phyloP scores from a whole-genome alignment of 1,284 basidiomycete genomes.

The Schizophyllum commune region DNA sequence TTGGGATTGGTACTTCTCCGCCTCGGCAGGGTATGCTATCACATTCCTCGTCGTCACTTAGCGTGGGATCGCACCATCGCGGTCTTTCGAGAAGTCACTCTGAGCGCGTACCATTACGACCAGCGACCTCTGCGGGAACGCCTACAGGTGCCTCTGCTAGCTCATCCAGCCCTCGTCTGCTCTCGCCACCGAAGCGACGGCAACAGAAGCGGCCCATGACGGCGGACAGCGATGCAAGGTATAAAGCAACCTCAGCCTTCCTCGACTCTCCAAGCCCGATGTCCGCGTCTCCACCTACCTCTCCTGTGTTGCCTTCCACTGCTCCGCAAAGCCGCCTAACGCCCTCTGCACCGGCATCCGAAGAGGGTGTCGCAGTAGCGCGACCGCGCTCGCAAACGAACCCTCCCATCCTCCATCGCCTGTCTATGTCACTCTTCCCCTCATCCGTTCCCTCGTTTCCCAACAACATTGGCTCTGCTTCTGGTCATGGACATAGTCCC shows the following conservation, averaged over 20 bases:
- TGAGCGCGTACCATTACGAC: conserved; percentile 25
- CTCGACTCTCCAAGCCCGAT: conserved; percentile 12
- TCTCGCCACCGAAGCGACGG: background rate
- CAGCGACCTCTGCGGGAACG: background rate
- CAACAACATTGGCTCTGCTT: conserved; percentile 18
- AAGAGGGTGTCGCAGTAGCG: conserved; percentile 14
- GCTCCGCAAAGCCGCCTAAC: background rate
- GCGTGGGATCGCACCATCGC: conserved; percentile 20
- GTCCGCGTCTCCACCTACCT: conserved; percentile 13
- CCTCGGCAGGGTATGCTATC: background rate
- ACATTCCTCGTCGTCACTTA: conserved; percentile 16
- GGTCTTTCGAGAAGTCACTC: conserved; percentile 46
- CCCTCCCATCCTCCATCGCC: conserved; percentile 59
- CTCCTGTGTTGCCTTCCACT: background rate
- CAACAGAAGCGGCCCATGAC: background rate
- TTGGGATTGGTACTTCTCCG: conserved; percentile 28
- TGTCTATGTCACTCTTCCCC: conserved; percentile 59
- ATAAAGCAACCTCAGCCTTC: conserved; percentile 10
- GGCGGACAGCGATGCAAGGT: background rate
- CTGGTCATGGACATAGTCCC: conserved; percentile 22
- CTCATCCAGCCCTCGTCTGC: background rate
- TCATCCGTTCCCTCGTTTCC: conserved; percentile 35
- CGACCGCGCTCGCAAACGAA: conserved; percentile 61
- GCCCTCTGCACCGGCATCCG: conserved; percentile 11
- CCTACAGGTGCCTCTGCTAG: background rate